phyloP scores from a whole-genome alignment of 2,329 filamentous ascomycete species.

The Aureobasidium mangrovei region DNA sequence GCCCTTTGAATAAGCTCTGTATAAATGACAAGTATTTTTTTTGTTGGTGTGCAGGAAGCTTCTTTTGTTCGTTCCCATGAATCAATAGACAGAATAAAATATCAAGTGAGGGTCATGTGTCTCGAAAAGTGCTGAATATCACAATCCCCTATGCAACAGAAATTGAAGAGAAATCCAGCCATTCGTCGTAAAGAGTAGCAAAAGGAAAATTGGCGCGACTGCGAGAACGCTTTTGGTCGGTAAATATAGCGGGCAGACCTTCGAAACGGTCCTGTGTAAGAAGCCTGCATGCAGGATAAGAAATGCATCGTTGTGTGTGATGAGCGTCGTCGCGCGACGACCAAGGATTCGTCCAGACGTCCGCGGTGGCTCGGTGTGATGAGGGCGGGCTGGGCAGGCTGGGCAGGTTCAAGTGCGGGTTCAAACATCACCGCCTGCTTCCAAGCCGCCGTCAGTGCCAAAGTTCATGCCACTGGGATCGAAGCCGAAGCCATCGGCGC shows the following conservation, averaged over 20 bases:
- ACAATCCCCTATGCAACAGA: neutral
- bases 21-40: too few species aligned
- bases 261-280: neutral
- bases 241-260: neutral
- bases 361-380: too few species aligned
- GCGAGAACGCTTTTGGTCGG: neutral
- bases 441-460: constrained; percentile 21
- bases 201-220: neutral
- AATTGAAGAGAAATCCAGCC: constrained; percentile 3
- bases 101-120: constrained; percentile 6
- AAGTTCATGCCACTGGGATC: constrained; percentile 30
- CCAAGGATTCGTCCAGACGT: neutral
- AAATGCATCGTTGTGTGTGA: neutral
- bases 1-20: too few species aligned
- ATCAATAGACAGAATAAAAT: constrained; percentile 2
- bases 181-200: constrained; percentile 4
- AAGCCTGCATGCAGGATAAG: neutral
- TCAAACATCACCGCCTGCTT: constrained; percentile 18
- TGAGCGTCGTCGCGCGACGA: neutral
- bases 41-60: too few species aligned
- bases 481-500: constrained; percentile 31
- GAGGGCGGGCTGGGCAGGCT: neutral
- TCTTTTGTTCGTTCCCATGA: too few species aligned
- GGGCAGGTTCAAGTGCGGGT: neutral
- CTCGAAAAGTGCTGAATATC: constrained; percentile 2